Evolutionary conservation across 768 basidiomycete genomes (phyloP), one percentile per base, ranked within the genome.

Genomic region (Termitomyces sp.): DNA sequence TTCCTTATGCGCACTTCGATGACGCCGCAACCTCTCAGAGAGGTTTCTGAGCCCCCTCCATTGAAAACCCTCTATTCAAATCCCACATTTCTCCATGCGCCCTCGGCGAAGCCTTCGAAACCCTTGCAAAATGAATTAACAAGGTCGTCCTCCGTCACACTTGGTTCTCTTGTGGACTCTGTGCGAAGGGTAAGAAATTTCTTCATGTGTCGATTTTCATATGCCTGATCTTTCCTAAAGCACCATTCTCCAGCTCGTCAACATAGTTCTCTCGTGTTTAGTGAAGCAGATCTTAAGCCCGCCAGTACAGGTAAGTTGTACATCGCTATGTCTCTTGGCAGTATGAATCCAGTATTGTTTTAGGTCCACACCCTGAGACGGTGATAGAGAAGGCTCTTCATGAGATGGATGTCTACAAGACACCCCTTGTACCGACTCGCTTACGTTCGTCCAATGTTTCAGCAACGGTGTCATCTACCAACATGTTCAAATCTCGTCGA

Each of bases 331-430:
- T 52, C 53, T 14, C 22, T 54, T 45, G 50, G 35, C 28, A 20
- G 3, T 46, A 22, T 45, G 56, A 36, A 43, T 26, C 38, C 54
- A 42, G 35, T 50, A 51, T 32, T 52, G 50, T 56, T 52, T 51
- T 35, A 61, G 47, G 61, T 66, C 58, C 72, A 59, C 67, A 66
- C 35, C 73, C 75, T 16, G 68, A 73, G 62, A 82, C 77, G 45
- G 76, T 83, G 18, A 84, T 87, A 20, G 86, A 90, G 71, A 78
- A 79, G 58, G 85, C 85, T 16, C 75, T 92, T 6, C 84, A 86
- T 44, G 85, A 88, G 63, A 73, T 90, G 46, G 88, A 91, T 61
- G 77, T 87, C 32, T 92, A 90, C 75, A 87, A 86, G 72, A 92
- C 87, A 1, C 90, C 90, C 6, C 78, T 92, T 46, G 64, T 90